Evolutionary conservation across 1,284 basidiomycete genomes (phyloP).

Genomic region (Cerrena zonata): DNA sequence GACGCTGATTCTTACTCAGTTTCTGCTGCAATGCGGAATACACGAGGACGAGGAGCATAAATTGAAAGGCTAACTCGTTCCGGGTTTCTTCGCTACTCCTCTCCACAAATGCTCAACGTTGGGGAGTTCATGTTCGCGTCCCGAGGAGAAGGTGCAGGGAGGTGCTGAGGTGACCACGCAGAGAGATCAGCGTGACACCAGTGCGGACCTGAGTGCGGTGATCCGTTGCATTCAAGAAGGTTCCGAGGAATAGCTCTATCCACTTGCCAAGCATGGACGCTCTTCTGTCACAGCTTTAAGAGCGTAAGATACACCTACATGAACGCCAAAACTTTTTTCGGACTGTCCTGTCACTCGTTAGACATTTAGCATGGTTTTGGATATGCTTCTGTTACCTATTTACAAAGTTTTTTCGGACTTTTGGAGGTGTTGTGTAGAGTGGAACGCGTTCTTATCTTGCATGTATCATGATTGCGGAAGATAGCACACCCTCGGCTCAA

Average conservation of each 20-base stretch:
- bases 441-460: not conserved
- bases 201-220: not conserved
- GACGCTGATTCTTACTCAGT: not conserved
- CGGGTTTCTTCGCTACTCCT: not conserved
- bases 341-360: too few relatives aligned
- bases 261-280: too few relatives aligned
- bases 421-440: not conserved
- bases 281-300: too few relatives aligned
- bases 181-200: too few relatives aligned
- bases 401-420: not conserved
- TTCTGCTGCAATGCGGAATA: not conserved
- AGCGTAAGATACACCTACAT: too few relatives aligned
- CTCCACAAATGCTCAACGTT: not conserved
- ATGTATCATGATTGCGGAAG: constrained; percentile 1
- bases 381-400: too few relatives aligned
- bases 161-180: not conserved
- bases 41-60: not conserved
- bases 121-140: not conserved
- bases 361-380: too few relatives aligned
- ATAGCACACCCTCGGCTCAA: not conserved
- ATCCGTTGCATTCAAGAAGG: not conserved
- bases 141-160: not conserved
- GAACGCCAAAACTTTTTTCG: too few relatives aligned
- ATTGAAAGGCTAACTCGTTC: not conserved
- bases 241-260: not conserved